Evolutionary conservation across 768 basidiomycete species (phyloP).

Genomic region (Boletus rex-veris): DNA sequence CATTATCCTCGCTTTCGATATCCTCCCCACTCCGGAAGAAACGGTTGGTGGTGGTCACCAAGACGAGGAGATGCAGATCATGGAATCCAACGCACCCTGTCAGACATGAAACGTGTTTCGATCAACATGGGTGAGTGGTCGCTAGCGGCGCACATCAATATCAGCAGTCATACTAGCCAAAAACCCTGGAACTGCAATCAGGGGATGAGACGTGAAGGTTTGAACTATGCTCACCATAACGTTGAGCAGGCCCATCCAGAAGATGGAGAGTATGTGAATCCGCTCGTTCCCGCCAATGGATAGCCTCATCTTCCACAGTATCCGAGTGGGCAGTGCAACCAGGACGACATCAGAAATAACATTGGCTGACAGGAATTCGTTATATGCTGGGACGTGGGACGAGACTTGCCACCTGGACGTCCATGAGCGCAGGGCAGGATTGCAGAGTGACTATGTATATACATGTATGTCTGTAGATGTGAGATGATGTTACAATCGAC

Average conservation of each 20-base stretch:
- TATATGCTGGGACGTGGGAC: not conserved
- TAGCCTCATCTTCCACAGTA: too few relatives aligned
- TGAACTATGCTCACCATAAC: constrained; percentile 6
- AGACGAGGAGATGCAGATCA: constrained; percentile 13
- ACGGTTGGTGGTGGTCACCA: constrained; percentile 14
- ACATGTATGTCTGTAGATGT: too few relatives aligned
- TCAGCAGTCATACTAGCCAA: constrained; percentile 5
- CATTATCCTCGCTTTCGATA: not conserved
- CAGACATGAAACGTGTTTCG: too few relatives aligned
- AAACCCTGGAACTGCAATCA: not conserved
- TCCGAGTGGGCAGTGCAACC: constrained; percentile 5
- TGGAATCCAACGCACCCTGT: constrained; percentile 15
- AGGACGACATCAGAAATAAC: constrained; percentile 9
- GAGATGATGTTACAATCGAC: too few relatives aligned
- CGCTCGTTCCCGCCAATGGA: constrained; percentile 5
- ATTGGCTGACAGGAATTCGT: constrained; percentile 4
- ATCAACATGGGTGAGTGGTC: too few relatives aligned
- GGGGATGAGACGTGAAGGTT: constrained; percentile 12
- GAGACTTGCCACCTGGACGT: too few relatives aligned
- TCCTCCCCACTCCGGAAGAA: constrained; percentile 5
- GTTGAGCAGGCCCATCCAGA: constrained; percentile 11
- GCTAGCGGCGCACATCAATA: constrained; percentile 1
- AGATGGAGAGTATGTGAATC: constrained; percentile 8
- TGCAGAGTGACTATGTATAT: too few relatives aligned
- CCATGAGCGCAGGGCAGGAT: too few relatives aligned